These are phyloP conservation scores for Verticillium zaregamsianum DNA, from an alignment of 2,329 filamentous ascomycete species.

Conservation along the genomic window DNA sequence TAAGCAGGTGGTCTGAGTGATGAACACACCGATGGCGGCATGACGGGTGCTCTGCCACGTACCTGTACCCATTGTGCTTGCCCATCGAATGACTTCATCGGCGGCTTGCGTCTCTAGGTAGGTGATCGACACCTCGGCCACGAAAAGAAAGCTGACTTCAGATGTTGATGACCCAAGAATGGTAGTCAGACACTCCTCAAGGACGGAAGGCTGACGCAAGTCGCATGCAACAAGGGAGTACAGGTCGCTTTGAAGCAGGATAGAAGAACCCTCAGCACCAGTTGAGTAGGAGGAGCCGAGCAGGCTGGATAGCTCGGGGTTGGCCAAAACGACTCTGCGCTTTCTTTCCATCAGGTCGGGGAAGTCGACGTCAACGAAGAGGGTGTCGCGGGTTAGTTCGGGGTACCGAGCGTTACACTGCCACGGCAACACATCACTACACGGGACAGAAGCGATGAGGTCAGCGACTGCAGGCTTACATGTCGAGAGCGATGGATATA, in stretches of 20 bases:
- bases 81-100: conserved; percentile 74
- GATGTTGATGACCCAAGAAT: conserved; percentile 47
- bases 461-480: not conserved
- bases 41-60: conserved; percentile 18
- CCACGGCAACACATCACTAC: conserved; percentile 82
- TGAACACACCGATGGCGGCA: not conserved
- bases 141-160: conserved; percentile 66
- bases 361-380: conserved; percentile 85
- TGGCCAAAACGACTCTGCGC: conserved; percentile 60
- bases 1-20: conserved; percentile 13
- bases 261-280: conserved; percentile 35
- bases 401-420: conserved; percentile 69
- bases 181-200: conserved; percentile 55
- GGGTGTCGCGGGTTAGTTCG: conserved; percentile 49
- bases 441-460: not conserved
- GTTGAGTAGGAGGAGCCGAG: conserved; percentile 36
- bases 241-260: conserved; percentile 61
- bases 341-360: conserved; percentile 75
- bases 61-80: conserved; percentile 66
- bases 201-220: conserved; percentile 59
- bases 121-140: conserved; percentile 86
- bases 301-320: conserved; percentile 48
- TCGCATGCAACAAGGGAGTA: conserved; percentile 83
- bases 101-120: conserved; percentile 77
- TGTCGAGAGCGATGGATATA: not conserved